Conservation (phyloP, 1,284 basidiomycete species). For the Trichosporon inkin region DNA sequence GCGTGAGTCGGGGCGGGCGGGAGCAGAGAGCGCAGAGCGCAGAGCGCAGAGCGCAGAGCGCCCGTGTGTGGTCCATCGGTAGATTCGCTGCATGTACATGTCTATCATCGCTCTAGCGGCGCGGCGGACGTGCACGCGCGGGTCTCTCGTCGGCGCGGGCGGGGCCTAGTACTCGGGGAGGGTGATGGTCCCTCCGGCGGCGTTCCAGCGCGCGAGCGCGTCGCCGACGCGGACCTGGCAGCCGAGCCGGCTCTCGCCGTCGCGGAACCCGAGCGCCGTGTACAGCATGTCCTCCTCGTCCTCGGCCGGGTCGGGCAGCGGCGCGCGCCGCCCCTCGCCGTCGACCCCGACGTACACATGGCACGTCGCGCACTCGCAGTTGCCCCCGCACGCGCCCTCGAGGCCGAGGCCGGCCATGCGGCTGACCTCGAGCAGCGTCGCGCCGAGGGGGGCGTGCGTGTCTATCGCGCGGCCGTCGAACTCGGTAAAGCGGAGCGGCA, state of each 20-base stretch:
- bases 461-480: slow-evolving; percentile 31
- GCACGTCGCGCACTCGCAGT: slow-evolving; percentile 51
- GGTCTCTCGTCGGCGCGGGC: too few relatives aligned
- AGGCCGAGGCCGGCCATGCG: slow-evolving; percentile 40
- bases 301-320: slow-evolving; percentile 38
- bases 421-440: slow-evolving; percentile 43
- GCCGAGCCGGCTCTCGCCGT: slow-evolving; percentile 43
- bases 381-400: slow-evolving; percentile 50
- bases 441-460: slow-evolving; percentile 37
- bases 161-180: slow-evolving; percentile 42
- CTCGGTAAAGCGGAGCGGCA: slow-evolving; percentile 37
- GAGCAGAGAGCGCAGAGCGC: background rate
- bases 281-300: slow-evolving; percentile 50
- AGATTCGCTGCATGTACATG: background rate
- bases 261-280: slow-evolving; percentile 41
- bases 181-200: slow-evolving; percentile 38
- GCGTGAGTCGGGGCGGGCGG: background rate
- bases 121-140: too few relatives aligned
- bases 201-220: slow-evolving; percentile 41
- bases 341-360: slow-evolving; percentile 41
- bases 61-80: background rate
- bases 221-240: slow-evolving; percentile 48
- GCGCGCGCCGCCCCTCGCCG: slow-evolving; percentile 22
- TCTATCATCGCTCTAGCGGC: background rate
- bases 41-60: slow-evolving; percentile 20